These are phyloP conservation scores for Fusarium sororula DNA, from an alignment of 2,329 filamentous ascomycete genomes.

Conservation along the genomic window DNA sequence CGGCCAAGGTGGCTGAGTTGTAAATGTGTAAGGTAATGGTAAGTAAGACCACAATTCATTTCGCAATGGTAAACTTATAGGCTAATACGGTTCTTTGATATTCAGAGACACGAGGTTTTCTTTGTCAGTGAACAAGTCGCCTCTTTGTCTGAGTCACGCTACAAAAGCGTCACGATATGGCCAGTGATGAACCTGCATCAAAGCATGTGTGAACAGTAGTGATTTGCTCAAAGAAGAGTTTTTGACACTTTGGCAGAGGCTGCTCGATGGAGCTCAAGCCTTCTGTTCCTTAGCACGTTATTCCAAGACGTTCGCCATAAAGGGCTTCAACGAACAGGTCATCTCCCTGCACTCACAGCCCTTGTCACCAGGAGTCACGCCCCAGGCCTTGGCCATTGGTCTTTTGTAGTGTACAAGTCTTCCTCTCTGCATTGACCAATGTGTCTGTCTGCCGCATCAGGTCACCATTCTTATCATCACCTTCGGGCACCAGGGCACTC, in stretches of 20 bases:
- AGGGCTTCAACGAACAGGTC: not conserved
- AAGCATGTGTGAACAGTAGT: not conserved
- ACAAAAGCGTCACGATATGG: not conserved
- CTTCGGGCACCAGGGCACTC: too few species aligned
- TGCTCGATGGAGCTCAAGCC: not conserved
- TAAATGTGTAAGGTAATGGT: not conserved
- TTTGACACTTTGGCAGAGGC: not conserved
- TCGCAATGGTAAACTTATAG: not conserved
- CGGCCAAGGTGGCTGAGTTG: not conserved
- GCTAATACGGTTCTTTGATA: rapidly evolving
- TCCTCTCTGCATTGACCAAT: not conserved
- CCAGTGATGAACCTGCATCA: rapidly evolving
- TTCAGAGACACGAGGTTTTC: not conserved
- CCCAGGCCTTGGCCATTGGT: not conserved
- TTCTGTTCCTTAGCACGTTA: rapidly evolving
- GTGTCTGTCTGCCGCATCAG: not conserved
- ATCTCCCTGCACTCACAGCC: not conserved
- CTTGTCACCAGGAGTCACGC: not conserved
- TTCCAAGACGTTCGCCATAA: rapidly evolving
- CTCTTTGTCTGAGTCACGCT: not conserved
- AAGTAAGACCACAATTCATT: too few species aligned
- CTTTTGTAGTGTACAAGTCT: not conserved
- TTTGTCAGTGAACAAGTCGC: not conserved
- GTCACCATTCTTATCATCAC: not conserved
- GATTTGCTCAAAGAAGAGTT: not conserved